Conservation (phyloP, 164 flowering plant genomes). For the Umbilicus rupestris region DNA sequence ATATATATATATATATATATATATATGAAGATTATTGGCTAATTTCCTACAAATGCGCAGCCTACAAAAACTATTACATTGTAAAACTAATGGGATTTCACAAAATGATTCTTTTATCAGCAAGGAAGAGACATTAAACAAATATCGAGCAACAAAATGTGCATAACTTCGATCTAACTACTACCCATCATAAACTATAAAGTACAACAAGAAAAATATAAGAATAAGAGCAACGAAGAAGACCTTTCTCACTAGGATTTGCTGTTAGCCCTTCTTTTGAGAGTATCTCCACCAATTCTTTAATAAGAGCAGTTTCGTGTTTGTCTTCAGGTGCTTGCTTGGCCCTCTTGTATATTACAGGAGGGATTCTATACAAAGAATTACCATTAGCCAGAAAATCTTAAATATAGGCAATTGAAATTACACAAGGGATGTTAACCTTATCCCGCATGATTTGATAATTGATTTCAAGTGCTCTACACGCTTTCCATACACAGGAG, state of each 20-base stretch:
- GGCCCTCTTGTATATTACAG: slow-evolving; percentile 65
- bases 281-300: slow-evolving; percentile 75
- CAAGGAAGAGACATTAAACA: not conserved
- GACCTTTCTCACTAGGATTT: slow-evolving; percentile 90
- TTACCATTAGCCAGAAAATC: not conserved
- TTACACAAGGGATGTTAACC: slow-evolving; percentile 27
- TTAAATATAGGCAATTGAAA: not conserved
- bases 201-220: not conserved
- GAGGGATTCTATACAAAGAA: slow-evolving; percentile 53
- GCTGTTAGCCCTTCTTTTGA: slow-evolving; percentile 69
- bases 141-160: not conserved
- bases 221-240: not conserved
- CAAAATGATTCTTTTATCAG: not conserved
- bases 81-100: not conserved
- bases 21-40: not conserved
- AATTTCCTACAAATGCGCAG: not conserved
- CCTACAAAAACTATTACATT: not conserved
- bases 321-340: slow-evolving; percentile 80
- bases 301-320: slow-evolving; percentile 60
- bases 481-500: slow-evolving; percentile 61
- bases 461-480: slow-evolving; percentile 79
- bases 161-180: not conserved
- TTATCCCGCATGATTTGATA: slow-evolving; percentile 86
- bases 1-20: no score
- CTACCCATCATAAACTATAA: not conserved